Base-by-base conservation (phyloP, 805 yeast species). In the Torulaspora delbrueckii region DNA sequence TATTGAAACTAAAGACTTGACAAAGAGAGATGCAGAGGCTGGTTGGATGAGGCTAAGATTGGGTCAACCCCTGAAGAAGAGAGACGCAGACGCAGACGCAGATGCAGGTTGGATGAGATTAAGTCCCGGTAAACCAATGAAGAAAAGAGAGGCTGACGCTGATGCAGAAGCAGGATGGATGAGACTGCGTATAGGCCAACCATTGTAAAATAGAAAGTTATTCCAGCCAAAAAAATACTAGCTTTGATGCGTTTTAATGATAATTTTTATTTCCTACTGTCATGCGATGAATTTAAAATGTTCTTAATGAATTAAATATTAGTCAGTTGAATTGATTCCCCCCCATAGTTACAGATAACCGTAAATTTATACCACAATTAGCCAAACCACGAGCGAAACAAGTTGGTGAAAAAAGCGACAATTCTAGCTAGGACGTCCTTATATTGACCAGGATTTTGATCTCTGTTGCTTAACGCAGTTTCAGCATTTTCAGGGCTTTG, bases 61-160 rank as follows among this genome's bases (percentile, higher is more conserved):
- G 30, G 64, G 64, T 31, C 59, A 60, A 40, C 62, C 63, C 24
- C 42, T 61, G 44, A 57, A 60, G 50, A 59, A 57, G 51, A 58
- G 68, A 51, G 65, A 62, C 4, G 65, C 67, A 8, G 45, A 62
- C 4, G 65, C 67, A 8, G 45, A 48, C 14, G 59, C 64, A 3
- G 56, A 48, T 2, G 53, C 43, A 1, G 42, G 58, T 30, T 59
- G 63, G 60, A 43, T 57, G 13, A 37, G 46, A 8, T 41, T 59
- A 14, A 42, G 37, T 22, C 40, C 47, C 10, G 64, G 64, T 23
- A 56, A 59, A 40, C 62, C 65, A 37, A 46, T 62, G 50, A 59
- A 57, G 47, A 53, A 50, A 45, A 48, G 61, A 43, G 53, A 52
- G 3, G 55, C 57, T 5, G 47, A 44, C 13, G 55, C 58, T 13